phyloP scores from a whole-genome alignment of 2,329 filamentous ascomycete species.

The Trichocomaceae sp. region DNA sequence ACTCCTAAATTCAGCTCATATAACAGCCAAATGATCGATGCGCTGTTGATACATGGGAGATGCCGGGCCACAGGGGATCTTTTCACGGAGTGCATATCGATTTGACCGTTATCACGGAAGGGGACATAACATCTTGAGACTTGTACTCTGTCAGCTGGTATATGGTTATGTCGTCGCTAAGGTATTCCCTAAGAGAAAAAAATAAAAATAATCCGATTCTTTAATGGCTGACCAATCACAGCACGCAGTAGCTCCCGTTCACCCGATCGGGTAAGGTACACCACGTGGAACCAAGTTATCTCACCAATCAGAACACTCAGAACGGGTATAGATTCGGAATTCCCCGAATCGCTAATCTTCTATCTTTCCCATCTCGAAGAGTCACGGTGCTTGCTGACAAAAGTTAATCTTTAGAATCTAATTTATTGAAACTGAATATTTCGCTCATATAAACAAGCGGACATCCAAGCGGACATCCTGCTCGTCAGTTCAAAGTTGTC shows the following conservation, averaged over 20 bases:
- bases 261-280: neutral
- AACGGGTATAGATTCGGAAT: neutral
- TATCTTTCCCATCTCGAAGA: neutral
- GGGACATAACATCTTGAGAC: no score
- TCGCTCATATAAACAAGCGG: neutral
- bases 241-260: neutral
- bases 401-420: neutral
- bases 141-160: no score
- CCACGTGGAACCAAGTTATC: neutral
- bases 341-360: neutral
- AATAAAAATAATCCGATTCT: neutral
- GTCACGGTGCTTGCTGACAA: neutral
- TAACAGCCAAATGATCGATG: conserved; percentile 21
- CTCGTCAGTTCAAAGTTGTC: neutral
- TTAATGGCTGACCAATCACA: neutral
- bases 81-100: conserved; percentile 13
- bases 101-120: no score
- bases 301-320: neutral
- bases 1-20: conserved; percentile 19
- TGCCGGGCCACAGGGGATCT: conserved; percentile 8
- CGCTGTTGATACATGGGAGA: conserved; percentile 19
- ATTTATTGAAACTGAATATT: neutral
- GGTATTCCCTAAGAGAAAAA: neutral
- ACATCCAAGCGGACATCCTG: neutral
- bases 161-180: neutral